Conservation (phyloP, 306 rosid genomes). For the Trifolium fragiferum region DNA sequence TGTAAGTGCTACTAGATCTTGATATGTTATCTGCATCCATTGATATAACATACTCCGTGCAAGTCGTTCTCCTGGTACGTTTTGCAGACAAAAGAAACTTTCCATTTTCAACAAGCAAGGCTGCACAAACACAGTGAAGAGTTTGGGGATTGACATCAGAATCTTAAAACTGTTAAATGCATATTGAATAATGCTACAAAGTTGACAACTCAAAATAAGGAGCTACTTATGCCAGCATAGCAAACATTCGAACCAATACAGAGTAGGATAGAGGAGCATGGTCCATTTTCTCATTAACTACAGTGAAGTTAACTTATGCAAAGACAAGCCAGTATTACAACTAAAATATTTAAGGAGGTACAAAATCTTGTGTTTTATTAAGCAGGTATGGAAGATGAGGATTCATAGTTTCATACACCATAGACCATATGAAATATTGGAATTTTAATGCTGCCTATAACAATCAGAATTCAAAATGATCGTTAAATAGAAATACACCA, state of each 20-base stretch:
- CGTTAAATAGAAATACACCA: not conserved
- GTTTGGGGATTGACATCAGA: slow-evolving; percentile 23
- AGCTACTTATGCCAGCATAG: slow-evolving; percentile 23
- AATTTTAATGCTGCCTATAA: not conserved
- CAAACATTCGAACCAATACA: slow-evolving; percentile 13
- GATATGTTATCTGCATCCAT: slow-evolving; percentile 91
- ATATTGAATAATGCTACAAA: not conserved
- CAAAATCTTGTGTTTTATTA: not conserved
- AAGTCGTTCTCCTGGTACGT: slow-evolving; percentile 85
- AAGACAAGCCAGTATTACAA: not conserved
- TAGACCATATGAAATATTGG: not conserved
- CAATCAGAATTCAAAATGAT: slow-evolving; percentile 26
- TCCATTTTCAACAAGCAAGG: slow-evolving; percentile 93
- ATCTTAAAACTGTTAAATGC: not conserved
- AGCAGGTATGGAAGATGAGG: too few species aligned
- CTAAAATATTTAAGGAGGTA: not conserved
- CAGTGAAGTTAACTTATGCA: too few species aligned
- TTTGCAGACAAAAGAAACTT: slow-evolving; percentile 96
- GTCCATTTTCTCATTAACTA: not conserved
- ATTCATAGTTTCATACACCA: not conserved
- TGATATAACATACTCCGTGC: slow-evolving; percentile 92
- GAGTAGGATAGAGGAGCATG: not conserved
- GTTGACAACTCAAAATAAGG: not conserved
- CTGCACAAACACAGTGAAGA: slow-evolving; percentile 53
- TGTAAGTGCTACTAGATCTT: slow-evolving; percentile 85